phyloP scores from a whole-genome alignment of 2,329 filamentous ascomycete genomes.

The Diaporthe aspalathi region DNA sequence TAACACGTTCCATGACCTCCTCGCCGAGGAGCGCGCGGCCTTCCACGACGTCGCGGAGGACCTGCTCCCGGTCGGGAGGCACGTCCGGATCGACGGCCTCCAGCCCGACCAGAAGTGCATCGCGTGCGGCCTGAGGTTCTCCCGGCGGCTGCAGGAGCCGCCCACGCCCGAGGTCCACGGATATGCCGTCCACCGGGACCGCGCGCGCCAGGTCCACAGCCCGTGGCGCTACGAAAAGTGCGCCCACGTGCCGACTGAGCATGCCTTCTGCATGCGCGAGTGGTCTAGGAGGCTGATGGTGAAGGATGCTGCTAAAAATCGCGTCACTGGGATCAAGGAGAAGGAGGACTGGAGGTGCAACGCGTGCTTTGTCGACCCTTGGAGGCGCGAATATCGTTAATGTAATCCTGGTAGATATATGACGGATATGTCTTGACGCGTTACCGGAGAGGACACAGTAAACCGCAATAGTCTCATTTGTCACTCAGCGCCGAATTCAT shows the following conservation, averaged over 20 bases:
- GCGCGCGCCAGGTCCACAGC: neutral
- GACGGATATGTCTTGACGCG: neutral
- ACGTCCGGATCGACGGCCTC: neutral
- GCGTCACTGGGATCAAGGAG: neutral
- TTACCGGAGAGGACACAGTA: no score
- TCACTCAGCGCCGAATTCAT: no score
- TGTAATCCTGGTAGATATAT: neutral
- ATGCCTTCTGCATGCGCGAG: conserved; percentile 17
- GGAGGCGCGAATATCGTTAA: neutral
- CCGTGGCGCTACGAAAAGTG: neutral
- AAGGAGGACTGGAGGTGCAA: conserved; percentile 7
- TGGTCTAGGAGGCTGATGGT: neutral
- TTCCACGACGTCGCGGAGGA: neutral
- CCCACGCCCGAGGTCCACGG: neutral
- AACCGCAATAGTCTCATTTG: neutral
- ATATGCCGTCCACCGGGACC: neutral
- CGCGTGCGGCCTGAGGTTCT: neutral
- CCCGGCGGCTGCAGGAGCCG: neutral
- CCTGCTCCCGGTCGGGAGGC: neutral
- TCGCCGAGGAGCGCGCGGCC: neutral
- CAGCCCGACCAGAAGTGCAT: neutral
- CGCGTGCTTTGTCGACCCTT: conserved; percentile 3
- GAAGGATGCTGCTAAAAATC: neutral
- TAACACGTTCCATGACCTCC: neutral
- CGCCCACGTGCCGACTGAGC: neutral